Evolutionary conservation across 1,284 basidiomycete genomes (phyloP), one percentile per base, ranked within the genome.

Genomic region (Ganoderma resinaceum): DNA sequence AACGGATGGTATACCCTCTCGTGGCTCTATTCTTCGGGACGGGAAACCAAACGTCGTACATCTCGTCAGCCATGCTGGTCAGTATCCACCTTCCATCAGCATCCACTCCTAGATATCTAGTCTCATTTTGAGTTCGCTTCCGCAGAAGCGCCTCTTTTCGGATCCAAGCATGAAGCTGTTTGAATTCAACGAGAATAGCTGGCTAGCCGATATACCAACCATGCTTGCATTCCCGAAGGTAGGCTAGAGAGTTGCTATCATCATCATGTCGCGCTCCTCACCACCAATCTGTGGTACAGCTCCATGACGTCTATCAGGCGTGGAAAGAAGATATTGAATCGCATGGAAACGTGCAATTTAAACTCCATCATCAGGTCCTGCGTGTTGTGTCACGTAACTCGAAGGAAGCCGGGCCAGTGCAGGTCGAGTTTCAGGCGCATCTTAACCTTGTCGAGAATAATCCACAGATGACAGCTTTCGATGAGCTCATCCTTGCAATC

Each of bases 401-500:
- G 0, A 76, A 75, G 53, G 64, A 67, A 29, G 59, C 66, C 35
- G 75, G 71, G 6, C 73, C 76, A 5, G 74, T 78, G 4, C 73
- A 77, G 43, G 73, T 80, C 58, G 70, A 80, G 70, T 73, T 74
- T 75, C 74, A 72, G 53, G 38, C 65, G 9, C 55, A 64, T 29
- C 66, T 67, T 7, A 70, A 61, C 23, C 76, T 61, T 7, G 38
- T 70, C 9, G 71, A 76, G 33, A 70, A 74, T 6, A 67, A 75
- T 14, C 75, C 82, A 23, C 72, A 77, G 20, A 76, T 82, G 23
- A 88, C 87, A 66, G 79, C 78, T 20, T 91, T 87, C 74, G 89
- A 91, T 76, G 88, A 91, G 74, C 80, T 92, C 66, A 86, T 92
- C 29, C 78, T 92, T 12, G 86, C 86, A 12, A 79, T 88, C 42